These are phyloP conservation scores for Melaleuca quinquenervia DNA, from an alignment of 345 rosid species.

Conservation along the genomic window DNA sequence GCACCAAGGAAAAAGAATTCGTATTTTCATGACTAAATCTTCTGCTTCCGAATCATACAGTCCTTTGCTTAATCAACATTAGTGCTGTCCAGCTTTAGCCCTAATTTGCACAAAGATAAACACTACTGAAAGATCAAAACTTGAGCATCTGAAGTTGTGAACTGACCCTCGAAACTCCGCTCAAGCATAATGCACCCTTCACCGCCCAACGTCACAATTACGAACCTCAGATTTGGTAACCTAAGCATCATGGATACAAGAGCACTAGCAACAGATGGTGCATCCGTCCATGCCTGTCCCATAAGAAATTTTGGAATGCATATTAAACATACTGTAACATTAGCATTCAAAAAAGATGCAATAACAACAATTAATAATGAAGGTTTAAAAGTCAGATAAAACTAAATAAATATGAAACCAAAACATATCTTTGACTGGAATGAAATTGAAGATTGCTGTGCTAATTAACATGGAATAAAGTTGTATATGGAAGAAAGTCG, in stretches of 20 bases:
- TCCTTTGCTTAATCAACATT: not conserved
- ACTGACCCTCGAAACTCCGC: slow-evolving; percentile 49
- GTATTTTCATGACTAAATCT: not conserved
- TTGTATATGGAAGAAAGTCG: not conserved
- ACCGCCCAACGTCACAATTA: slow-evolving; percentile 65
- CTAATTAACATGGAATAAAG: not conserved
- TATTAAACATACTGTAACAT: not conserved
- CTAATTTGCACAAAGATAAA: not conserved
- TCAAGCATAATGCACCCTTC: slow-evolving; percentile 83
- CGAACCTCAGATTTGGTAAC: slow-evolving; percentile 64
- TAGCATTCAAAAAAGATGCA: not conserved
- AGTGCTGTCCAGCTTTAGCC: not conserved
- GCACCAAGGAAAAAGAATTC: not conserved
- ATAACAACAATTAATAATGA: not conserved
- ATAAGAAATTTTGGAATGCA: not conserved
- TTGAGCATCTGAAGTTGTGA: not conserved
- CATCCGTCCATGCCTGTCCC: slow-evolving; percentile 67
- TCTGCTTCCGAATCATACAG: not conserved
- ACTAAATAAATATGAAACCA: not conserved
- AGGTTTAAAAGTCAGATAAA: not conserved
- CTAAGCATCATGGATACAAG: slow-evolving; percentile 67
- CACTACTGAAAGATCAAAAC: not conserved
- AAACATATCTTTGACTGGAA: not conserved
- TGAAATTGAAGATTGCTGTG: not conserved
- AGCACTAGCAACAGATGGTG: slow-evolving; percentile 51